Conservation (phyloP, 2,329 filamentous ascomycete genomes). For the Pyricularia grisea region DNA sequence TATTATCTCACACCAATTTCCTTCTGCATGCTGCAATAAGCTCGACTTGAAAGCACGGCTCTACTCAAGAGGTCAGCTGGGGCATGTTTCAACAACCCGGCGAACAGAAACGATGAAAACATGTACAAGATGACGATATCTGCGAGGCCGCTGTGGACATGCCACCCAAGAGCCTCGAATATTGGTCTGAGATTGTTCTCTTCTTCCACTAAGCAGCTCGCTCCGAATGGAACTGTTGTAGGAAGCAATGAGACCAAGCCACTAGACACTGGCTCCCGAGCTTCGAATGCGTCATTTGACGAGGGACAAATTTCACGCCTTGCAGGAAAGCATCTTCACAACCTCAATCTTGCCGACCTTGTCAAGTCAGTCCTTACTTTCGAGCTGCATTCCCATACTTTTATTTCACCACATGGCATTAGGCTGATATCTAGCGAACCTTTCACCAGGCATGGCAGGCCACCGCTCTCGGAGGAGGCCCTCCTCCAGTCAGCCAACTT, state of each 20-base stretch:
- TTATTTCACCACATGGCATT: neutral
- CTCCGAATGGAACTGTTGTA: neutral
- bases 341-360: constrained; percentile 77
- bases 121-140: neutral
- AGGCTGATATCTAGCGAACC: constrained; percentile 3
- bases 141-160: constrained; percentile 1
- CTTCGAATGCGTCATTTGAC: constrained; percentile 26
- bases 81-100: neutral
- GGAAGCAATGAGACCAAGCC: neutral
- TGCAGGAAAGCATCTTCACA: constrained; percentile 68
- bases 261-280: neutral
- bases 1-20: neutral
- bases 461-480: constrained; percentile 70
- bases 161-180: neutral
- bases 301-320: constrained; percentile 73
- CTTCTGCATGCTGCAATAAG: neutral
- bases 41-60: neutral
- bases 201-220: neutral
- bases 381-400: neutral
- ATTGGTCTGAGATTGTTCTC: neutral
- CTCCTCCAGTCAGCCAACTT: constrained; percentile 91
- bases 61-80: neutral
- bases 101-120: constrained; percentile 2
- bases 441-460: constrained; percentile 56
- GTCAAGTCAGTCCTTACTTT: constrained; percentile 55